Conservation (phyloP, 129 eudicot species). For the Gnaphalium uliginosum region DNA sequence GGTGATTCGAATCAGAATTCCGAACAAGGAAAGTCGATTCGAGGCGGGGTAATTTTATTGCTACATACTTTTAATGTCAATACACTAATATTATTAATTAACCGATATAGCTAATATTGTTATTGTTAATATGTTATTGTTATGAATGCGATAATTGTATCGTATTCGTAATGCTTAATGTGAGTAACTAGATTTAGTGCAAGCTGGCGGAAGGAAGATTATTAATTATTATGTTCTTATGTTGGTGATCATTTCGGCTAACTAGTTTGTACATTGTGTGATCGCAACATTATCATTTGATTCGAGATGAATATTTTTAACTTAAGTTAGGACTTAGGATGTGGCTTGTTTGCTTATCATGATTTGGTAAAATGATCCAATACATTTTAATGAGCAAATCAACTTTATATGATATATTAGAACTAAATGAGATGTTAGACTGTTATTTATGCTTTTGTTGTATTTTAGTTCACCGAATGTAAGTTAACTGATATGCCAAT, state of each 20-base stretch:
- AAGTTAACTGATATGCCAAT: conserved; percentile 12
- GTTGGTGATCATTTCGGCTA: not conserved
- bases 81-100: not conserved
- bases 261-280: not conserved
- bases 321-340: not conserved
- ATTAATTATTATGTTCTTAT: not conserved
- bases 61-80: not conserved
- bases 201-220: no score
- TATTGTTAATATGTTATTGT: not conserved
- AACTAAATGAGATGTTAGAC: conserved; percentile 9
- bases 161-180: no score
- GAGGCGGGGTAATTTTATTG: conserved; percentile 65
- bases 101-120: not conserved
- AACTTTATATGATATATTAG: not conserved
- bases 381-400: not conserved
- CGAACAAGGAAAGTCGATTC: conserved; percentile 65
- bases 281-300: not conserved
- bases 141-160: not conserved
- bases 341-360: not conserved
- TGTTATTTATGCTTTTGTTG: not conserved
- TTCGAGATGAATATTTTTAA: not conserved
- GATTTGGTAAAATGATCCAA: not conserved
- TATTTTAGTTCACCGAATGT: not conserved
- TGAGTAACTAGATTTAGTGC: no score
- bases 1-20: conserved; percentile 51